phyloP scores from a whole-genome alignment of 805 yeast genomes.

The Grigorovia yakushimaensis region DNA sequence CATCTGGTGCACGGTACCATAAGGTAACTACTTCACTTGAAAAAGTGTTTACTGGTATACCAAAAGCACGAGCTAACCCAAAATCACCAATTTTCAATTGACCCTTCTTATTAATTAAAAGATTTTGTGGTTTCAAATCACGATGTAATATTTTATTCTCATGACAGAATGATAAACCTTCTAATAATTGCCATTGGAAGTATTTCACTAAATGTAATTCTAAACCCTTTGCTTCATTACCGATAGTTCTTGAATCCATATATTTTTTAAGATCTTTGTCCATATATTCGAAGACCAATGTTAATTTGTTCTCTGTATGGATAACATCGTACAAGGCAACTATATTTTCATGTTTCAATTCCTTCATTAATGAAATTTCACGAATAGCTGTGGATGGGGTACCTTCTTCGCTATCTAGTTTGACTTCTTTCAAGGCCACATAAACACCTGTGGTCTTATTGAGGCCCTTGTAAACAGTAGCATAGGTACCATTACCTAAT shows the following conservation, averaged over 20 bases:
- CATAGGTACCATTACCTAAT: conserved; percentile 68
- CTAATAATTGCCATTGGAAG: conserved; percentile 84
- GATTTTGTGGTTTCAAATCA: conserved; percentile 92
- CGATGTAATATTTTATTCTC: conserved; percentile 90
- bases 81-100: conserved; percentile 85
- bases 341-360: conserved; percentile 85
- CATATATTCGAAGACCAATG: conserved; percentile 85
- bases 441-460: conserved; percentile 88
- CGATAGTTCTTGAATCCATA: conserved; percentile 61
- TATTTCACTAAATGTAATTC: conserved; percentile 60
- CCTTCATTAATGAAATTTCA: conserved; percentile 89
- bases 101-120: conserved; percentile 91
- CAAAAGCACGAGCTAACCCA: conserved; percentile 94
- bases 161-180: conserved; percentile 89
- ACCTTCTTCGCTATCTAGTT: conserved; percentile 95
- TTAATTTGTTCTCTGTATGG: conserved; percentile 89
- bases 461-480: conserved; percentile 93
- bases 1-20: conserved; percentile 97
- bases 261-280: conserved; percentile 93
- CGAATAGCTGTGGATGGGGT: conserved; percentile 97
- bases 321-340: conserved; percentile 88
- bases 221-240: conserved; percentile 29
- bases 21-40: conserved; percentile 97
- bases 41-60: conserved; percentile 92
- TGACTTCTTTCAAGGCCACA: conserved; percentile 90